Base-by-base conservation (phyloP, 257 asterid species). In the Schizonepeta tenuifolia region DNA sequence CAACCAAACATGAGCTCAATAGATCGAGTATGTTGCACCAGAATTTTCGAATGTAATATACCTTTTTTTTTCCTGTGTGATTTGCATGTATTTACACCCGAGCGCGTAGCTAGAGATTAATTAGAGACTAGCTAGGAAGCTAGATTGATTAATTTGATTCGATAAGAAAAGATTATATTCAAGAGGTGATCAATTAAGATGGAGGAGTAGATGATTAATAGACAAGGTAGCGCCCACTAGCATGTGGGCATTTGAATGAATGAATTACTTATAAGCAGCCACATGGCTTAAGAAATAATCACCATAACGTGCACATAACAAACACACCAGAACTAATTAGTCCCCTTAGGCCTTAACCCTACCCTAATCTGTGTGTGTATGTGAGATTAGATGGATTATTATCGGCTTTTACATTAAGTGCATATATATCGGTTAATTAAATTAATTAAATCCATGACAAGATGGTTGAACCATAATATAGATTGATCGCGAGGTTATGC, bases 261-360 rank as follows among this genome's bases (percentile, higher is more conserved):
- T 20, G 54, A 61, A 60, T 35, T 31, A 71, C 36, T 56, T 17
- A n/a, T 41, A 65, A 61, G 86, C 72, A 79, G 64, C 75, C 86
- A 84, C 91, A 84, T 85, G 90, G 76, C 82, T 76, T 60, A 79
- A 60, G 75, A 60, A 53, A 71, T 75, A 74, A 68, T 83, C 79
- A 83, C 76, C 65, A 14, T 82, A 73, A 80, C 84, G 85, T 83
- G 91, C 79, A 82, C 83, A 70, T 70, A 80, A 83, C 82, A 77
- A 75, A 78, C 81, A 79, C 81, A 61, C 9, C 65, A 7, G 71
- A 63, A 13, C 56, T 73, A 35, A 65, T 65, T 65, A 76, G 49
- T 68, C 78, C 78, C 62, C n/a, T n/a, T n/a, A n/a, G n/a, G n/a
- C n/a, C 75, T 75, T 57, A 77, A 50, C 76, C 57, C 70, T 65